These are phyloP conservation scores for Flaveria trinervia DNA, from an alignment of 129 eudicot species.

Conservation along the genomic window DNA sequence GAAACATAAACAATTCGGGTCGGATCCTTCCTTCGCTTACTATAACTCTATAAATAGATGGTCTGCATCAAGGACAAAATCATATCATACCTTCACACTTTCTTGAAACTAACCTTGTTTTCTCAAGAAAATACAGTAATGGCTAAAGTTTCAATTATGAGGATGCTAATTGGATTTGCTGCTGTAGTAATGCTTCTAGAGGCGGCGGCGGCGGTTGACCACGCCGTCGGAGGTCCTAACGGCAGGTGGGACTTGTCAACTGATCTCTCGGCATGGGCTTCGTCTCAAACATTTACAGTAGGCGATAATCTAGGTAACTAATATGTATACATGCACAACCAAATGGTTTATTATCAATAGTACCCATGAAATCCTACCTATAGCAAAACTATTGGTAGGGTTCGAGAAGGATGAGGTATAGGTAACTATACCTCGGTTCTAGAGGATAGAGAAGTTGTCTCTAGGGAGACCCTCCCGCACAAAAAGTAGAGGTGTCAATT, in stretches of 20 bases:
- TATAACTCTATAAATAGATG: conserved; percentile 25
- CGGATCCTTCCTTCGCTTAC: background rate
- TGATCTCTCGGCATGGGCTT: conserved; percentile 51
- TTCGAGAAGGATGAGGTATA: too few relatives aligned
- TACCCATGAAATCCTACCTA: too few relatives aligned
- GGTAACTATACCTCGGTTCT: too few relatives aligned
- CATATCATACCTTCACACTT: conserved; percentile 9
- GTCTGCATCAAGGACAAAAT: background rate
- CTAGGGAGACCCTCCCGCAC: too few relatives aligned
- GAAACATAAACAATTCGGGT: conserved; percentile 24
- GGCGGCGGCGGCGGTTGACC: conserved; percentile 43
- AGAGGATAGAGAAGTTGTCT: too few relatives aligned
- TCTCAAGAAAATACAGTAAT: conserved; percentile 1
- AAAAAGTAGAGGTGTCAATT: too few relatives aligned
- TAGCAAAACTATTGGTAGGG: too few relatives aligned
- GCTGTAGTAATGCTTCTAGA: conserved; percentile 40
- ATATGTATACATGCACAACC: background rate
- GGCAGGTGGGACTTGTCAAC: conserved; percentile 65
- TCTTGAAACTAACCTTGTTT: conserved; percentile 24
- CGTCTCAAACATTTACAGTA: conserved; percentile 48
- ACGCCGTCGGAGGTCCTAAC: conserved; percentile 57
- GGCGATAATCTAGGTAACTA: conserved; percentile 63
- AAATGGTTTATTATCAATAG: too few relatives aligned
- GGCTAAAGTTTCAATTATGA: conserved; percentile 41
- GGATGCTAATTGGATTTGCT: conserved; percentile 34